Base-by-base conservation (phyloP, 2,329 filamentous ascomycete species). In the Cercospora zeina region DNA sequence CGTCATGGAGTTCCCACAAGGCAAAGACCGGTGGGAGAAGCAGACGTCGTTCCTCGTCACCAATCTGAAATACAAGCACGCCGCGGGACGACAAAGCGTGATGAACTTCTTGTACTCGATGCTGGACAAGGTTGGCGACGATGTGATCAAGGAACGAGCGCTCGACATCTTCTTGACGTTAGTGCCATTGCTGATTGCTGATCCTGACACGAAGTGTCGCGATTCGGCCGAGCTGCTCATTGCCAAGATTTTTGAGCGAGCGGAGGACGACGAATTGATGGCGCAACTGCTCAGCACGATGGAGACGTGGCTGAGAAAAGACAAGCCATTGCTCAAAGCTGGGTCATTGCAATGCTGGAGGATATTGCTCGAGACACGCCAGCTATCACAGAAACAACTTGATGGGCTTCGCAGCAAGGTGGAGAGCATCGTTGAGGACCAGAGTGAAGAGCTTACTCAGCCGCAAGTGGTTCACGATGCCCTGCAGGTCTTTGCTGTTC, bases 1-100 rank as follows among this genome's bases (percentile, higher is more conserved):
- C 78, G 80, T 99, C 60, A 86, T 93, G 67, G 92, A 97, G 58
- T 99, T 97, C 72, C 93, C 95, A 0, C 95, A 97, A 74, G 91
- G 89, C 71, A 93, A 92, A 76, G 89, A 87, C 65, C 85, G 95
- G 13, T 96, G 95, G 87, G 84, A 85, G 39, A 96, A 96, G 74
- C 93, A 97, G 73, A 83, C 97, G 55, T 86, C 84, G 60, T 99
- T 97, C 73, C 82, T 99, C 54, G 85, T 96, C 54, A 90, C 90
- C 70, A 99, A 99, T 72, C 81, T 99, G 67, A 88, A 93, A 63
- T 99, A 97, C 74, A 87, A 93, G 47, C 87, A 96, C 70, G 87
- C 92, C 68, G 90, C 95, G 63, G 95, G 95, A 30, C 85, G 96
- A 37, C 82, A 96, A 64, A 97, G 93, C 0, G 91, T 97, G 30